Evolutionary conservation across 495 filamentous ascomycete genomes (phyloP).

Genomic region (Trichoderma asperelloides): DNA sequence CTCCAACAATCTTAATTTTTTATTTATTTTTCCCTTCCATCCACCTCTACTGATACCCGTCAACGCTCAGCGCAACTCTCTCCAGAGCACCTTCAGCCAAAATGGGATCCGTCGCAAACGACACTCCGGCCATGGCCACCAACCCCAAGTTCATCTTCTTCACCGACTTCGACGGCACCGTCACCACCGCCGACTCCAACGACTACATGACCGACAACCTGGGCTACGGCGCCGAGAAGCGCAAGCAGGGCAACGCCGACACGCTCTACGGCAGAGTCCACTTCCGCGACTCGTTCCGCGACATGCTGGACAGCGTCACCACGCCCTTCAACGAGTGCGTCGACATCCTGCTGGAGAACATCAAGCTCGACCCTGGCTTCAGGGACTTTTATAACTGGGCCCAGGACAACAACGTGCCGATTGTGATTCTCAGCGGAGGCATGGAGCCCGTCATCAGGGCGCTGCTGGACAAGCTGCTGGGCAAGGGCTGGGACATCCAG

Average conservation of each 20-base stretch:
- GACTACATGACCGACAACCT: constrained; percentile 92
- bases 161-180: constrained; percentile 95
- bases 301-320: constrained; percentile 77
- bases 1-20: constrained; percentile 5
- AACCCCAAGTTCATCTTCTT: constrained; percentile 88
- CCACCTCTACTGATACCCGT: not conserved
- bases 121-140: constrained; percentile 44
- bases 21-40: not conserved
- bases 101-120: constrained; percentile 21
- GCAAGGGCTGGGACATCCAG: constrained; percentile 52
- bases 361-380: constrained; percentile 81
- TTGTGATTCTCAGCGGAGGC: constrained; percentile 81
- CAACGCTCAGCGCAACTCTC: not conserved
- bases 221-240: constrained; percentile 62
- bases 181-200: constrained; percentile 87
- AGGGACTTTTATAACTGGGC: constrained; percentile 78
- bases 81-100: constrained; percentile 1
- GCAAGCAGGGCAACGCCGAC: constrained; percentile 58
- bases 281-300: constrained; percentile 79
- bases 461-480: constrained; percentile 68
- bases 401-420: constrained; percentile 70
- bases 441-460: constrained; percentile 89
- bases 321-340: constrained; percentile 76
- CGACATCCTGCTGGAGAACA: constrained; percentile 62
- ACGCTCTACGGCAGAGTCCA: constrained; percentile 55